Conservation (phyloP, 139 green algal species). For the Volvox africanus region DNA sequence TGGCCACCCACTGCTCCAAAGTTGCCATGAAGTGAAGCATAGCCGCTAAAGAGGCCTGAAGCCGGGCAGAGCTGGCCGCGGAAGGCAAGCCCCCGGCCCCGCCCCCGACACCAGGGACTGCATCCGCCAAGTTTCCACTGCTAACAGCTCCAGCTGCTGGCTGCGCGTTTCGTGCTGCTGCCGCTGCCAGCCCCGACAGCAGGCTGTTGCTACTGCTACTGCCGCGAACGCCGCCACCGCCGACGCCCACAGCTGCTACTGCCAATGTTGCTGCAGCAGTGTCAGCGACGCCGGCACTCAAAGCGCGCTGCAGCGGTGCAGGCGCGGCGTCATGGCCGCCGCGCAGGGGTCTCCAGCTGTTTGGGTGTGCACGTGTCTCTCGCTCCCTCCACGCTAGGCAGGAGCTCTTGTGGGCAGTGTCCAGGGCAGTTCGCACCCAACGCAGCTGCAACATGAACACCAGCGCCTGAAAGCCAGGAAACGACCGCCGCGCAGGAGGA, state of each 20-base stretch:
- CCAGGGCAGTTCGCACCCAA: constrained; percentile 31
- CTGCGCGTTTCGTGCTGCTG: background rate
- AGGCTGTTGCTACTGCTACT: background rate
- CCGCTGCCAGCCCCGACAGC: background rate
- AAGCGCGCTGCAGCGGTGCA: background rate
- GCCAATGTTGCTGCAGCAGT: background rate
- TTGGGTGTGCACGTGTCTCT: background rate
- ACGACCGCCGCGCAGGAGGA: too few species aligned
- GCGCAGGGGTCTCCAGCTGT: constrained; percentile 20
- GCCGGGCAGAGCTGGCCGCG: too few species aligned
- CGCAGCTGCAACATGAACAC: constrained; percentile 47
- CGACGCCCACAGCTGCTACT: background rate
- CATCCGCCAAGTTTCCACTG: background rate
- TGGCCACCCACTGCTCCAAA: constrained; percentile 43
- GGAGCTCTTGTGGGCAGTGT: constrained; percentile 33
- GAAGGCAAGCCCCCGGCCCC: background rate
- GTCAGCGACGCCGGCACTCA: constrained; percentile 2
- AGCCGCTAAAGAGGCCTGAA: background rate
- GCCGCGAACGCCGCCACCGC: background rate
- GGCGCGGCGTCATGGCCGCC: background rate
- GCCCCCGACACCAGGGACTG: background rate
- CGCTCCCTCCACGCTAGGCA: constrained; percentile 20
- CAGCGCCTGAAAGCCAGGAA: constrained; percentile 21
- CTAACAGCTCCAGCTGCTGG: background rate
- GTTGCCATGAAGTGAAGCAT: constrained; percentile 33